Evolutionary conservation across 345 rosid species (phyloP).

Genomic region (Rhodamnia rubescens): DNA sequence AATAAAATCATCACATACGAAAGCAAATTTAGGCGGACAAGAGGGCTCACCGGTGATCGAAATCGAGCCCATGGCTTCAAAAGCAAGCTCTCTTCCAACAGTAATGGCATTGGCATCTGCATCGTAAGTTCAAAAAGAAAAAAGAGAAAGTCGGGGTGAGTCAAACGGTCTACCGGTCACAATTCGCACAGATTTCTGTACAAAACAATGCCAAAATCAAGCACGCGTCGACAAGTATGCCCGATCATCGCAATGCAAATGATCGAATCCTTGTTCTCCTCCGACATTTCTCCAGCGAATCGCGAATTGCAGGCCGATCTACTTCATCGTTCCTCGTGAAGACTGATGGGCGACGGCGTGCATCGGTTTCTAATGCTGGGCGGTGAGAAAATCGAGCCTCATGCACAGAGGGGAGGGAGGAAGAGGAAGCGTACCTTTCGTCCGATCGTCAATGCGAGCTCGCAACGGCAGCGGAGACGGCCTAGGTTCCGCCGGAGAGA

Average conservation of each 20-base stretch:
- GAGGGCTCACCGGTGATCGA: neutral
- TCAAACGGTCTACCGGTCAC: neutral
- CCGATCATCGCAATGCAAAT: neutral
- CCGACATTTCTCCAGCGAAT: neutral
- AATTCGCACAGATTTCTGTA: neutral
- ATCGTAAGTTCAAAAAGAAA: neutral
- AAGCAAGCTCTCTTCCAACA: neutral
- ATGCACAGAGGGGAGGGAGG: neutral
- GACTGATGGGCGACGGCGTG: neutral
- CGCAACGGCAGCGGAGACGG: neutral
- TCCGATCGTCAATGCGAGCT: neutral
- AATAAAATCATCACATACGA: neutral
- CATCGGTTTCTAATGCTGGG: neutral
- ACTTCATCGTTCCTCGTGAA: neutral
- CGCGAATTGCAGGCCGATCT: neutral
- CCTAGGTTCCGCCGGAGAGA: neutral
- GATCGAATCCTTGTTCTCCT: neutral
- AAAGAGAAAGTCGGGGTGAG: neutral
- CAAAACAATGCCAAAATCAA: neutral
- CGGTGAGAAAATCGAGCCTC: neutral
- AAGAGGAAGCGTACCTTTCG: neutral
- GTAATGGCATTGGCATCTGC: neutral
- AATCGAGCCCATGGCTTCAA: neutral
- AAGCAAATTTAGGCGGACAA: neutral
- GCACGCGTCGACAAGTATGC: neutral